Evolutionary conservation across 148 eudicot species (phyloP).

Genomic region (Diospyros lotus): DNA sequence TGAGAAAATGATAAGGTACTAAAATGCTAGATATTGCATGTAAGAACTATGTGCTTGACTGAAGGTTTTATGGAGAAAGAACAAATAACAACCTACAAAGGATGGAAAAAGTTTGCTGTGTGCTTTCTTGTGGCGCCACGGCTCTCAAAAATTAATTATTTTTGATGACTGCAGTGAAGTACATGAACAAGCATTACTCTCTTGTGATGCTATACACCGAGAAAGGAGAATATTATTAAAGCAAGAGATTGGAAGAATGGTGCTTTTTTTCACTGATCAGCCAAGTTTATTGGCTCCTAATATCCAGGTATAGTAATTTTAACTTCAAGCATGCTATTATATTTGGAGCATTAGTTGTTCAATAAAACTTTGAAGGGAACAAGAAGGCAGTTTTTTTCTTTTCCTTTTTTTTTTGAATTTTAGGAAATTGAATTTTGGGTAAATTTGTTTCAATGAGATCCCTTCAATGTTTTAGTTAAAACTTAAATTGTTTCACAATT

Average conservation of each 20-base stretch:
- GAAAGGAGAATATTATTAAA: conserved; percentile 88
- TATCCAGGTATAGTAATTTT: conserved; percentile 59
- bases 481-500: background rate
- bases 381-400: background rate
- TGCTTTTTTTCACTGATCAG: conserved; percentile 93
- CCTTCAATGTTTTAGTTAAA: background rate
- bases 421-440: background rate
- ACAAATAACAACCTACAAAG: background rate
- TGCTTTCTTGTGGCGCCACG: background rate
- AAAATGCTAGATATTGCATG: background rate
- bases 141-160: conserved; percentile 4
- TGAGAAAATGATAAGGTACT: conserved; percentile 97
- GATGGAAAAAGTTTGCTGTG: background rate
- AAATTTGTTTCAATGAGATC: background rate
- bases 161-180: conserved; percentile 67
- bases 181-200: conserved; percentile 82
- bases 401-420: background rate
- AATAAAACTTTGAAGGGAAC: background rate
- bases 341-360: background rate
- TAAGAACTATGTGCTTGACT: background rate
- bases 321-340: background rate
- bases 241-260: conserved; percentile 99
- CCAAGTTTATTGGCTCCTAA: conserved; percentile 98
- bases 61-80: background rate
- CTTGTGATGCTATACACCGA: conserved; percentile 86